Evolutionary conservation across 2,329 filamentous ascomycete species (phyloP), one percentile per base, ranked within the genome.

Genomic region (Botrytis sinoallii): DNA sequence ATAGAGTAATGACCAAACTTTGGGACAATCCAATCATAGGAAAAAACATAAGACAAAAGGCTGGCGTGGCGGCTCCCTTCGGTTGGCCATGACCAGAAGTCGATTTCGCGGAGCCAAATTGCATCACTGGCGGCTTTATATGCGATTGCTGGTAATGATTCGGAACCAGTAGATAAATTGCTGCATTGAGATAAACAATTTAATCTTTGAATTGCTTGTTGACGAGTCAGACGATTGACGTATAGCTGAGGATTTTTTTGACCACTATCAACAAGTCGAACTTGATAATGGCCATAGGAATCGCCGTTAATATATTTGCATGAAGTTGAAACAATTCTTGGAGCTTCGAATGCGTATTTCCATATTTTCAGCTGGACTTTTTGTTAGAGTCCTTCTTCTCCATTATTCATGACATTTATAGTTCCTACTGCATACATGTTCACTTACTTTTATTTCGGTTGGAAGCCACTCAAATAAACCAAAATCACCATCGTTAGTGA

Each of bases 61-160:
- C n/a, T n/a, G n/a, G n/a, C n/a, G n/a, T n/a, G n/a, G n/a, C 3
- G 5, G 29, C 42, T 6, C 25, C 2, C 25, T 20, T 18, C 0
- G 12, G 35, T 48, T 10, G 42, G 16, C 12, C 3, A 16, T 25
- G 29, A 16, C 63, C 42, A 46, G 9, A 65, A 48, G 9, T 65
- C 63, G 8, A 25, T 48, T 25, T 35, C 42, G 18, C 63, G 63
- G 22, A 65, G 35, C 63, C 63, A 65, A 20, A 65, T 25, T 9
- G 20, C 48, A 46, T 65, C 63, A 35, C 2, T 65, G 5, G 18
- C 5, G 46, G 29, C 29, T 32, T 65, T 46, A 6, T 35, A 65
- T 8, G 7, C 20, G 42, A 8, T 44, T 7, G 7, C 8, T 44
- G 42, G 42, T 44, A 20, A 7, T 44, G 1, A 1, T 44, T 1